Evolutionary conservation across 2,329 filamentous ascomycete species (phyloP), one percentile per base, ranked within the genome.

Genomic region (Fusarium citri): DNA sequence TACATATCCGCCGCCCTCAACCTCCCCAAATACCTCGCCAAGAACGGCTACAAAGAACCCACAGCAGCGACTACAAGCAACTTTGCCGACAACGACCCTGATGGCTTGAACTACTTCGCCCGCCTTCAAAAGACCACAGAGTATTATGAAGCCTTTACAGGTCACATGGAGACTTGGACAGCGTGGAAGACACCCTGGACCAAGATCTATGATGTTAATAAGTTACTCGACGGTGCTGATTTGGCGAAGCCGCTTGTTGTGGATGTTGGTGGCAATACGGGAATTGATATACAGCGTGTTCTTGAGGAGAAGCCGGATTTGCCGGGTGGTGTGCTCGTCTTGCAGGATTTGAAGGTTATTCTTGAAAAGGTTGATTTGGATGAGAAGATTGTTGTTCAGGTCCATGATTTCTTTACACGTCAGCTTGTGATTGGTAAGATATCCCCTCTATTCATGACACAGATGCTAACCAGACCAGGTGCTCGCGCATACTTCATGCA

Each of bases 401-500:
- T 15, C 0, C 68, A 73, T 20, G 71, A 73, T 12, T 73, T 73
- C 25, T 73, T 73, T 12, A 45, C 31, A 1, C 62, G 68, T 1
- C 71, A 73, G 10, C 59, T 66, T 0, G 23, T 66, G 0, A 72
- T n/a, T 31, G 64, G 70, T n/a, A n/a, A n/a, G n/a, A n/a, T n/a
- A n/a, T n/a, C n/a, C n/a, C n/a, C n/a, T n/a, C n/a, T n/a, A n/a
- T n/a, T n/a, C n/a, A n/a, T n/a, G n/a, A n/a, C n/a, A n/a, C n/a
- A n/a, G n/a, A n/a, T n/a, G n/a, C n/a, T 54, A 4, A 42, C 4
- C 0, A 9, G 40, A 0, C 5, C 30, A 76, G 69, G n/a, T 82
- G 80, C 5, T 37, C 77, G 81, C 15, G 77, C 83, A 7, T 86
- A 84, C 68, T 77, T 85, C 40, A 77, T 86, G 64, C 82, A 83